Percentiles rank a stretch among this genome's conserved stretches.
phyloP scores from a whole-genome alignment of 2,329 filamentous ascomycete species.

The Calonectria multiphialidica region DNA sequence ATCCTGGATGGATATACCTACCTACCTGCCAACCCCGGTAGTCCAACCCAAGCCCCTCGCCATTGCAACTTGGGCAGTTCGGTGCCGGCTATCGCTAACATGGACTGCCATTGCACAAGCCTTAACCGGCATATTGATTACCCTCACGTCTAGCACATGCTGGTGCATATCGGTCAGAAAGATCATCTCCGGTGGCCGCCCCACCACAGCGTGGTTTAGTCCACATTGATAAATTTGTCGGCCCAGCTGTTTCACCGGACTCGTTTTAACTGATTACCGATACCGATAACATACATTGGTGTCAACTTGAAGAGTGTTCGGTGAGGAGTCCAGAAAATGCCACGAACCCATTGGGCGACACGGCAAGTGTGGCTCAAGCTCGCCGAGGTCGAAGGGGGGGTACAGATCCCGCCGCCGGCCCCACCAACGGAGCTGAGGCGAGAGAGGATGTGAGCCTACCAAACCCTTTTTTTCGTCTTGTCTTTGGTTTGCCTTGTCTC shows the following conservation, averaged over 20 bases:
- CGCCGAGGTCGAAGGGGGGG: slow-evolving; percentile 21
- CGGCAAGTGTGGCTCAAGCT: slow-evolving; percentile 16
- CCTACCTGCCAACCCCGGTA: slow-evolving; percentile 17
- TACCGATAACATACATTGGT: not conserved
- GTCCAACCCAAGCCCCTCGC: slow-evolving; percentile 2
- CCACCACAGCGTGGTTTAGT: slow-evolving; percentile 11
- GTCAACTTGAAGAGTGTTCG: not conserved
- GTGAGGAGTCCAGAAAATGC: slow-evolving; percentile 4
- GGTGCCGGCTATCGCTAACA: not conserved
- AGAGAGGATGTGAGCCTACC: slow-evolving; percentile 4
- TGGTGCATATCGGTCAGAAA: slow-evolving; percentile 19
- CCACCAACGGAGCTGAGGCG: slow-evolving; percentile 17
- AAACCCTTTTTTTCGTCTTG: slow-evolving; percentile 5
- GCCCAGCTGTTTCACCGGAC: not conserved
- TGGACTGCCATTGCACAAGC: not conserved
- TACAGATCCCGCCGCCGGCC: slow-evolving; percentile 15
- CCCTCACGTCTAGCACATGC: slow-evolving; percentile 9
- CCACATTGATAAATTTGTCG: slow-evolving; percentile 5
- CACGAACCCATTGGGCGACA: slow-evolving; percentile 9
- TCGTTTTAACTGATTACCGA: slow-evolving; percentile 9
- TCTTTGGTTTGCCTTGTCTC: slow-evolving; percentile 17
- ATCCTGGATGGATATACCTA: slow-evolving; percentile 18
- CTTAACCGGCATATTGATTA: slow-evolving; percentile 16
- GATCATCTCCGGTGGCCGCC: slow-evolving; percentile 19
- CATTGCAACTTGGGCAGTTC: slow-evolving; percentile 9